Evolutionary conservation across 345 rosid species (phyloP).

Genomic region (Psidium guajava): DNA sequence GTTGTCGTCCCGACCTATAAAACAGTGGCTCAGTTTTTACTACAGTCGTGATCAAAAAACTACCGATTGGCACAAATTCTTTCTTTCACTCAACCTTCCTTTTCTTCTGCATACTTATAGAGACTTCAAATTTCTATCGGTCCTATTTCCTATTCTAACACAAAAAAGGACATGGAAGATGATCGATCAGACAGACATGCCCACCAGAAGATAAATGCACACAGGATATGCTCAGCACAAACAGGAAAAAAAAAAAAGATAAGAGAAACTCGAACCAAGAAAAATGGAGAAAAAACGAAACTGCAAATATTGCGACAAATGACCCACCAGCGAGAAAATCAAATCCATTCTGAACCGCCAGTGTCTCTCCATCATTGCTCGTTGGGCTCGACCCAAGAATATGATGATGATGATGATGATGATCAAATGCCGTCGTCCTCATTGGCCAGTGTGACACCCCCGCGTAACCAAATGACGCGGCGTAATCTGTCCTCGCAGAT

Average conservation of each 20-base stretch:
- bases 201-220: not conserved
- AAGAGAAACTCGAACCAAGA: slow-evolving; percentile 7
- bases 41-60: not conserved
- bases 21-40: not conserved
- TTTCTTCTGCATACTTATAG: not conserved
- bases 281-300: not conserved
- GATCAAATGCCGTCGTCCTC: not conserved
- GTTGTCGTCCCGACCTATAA: not conserved
- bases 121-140: not conserved
- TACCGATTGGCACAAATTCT: not conserved
- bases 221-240: not conserved
- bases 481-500: not conserved
- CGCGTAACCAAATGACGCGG: not conserved
- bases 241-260: not conserved
- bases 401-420: not conserved
- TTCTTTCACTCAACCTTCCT: not conserved
- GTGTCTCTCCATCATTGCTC: not conserved
- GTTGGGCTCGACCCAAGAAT: not conserved
- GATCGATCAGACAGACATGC: not conserved
- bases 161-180: not conserved
- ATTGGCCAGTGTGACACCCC: not conserved
- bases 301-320: not conserved
- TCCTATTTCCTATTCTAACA: not conserved
- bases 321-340: not conserved
- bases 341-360: not conserved